Conservation (phyloP, 768 basidiomycete species). For the Phaeotremella fagi region DNA sequence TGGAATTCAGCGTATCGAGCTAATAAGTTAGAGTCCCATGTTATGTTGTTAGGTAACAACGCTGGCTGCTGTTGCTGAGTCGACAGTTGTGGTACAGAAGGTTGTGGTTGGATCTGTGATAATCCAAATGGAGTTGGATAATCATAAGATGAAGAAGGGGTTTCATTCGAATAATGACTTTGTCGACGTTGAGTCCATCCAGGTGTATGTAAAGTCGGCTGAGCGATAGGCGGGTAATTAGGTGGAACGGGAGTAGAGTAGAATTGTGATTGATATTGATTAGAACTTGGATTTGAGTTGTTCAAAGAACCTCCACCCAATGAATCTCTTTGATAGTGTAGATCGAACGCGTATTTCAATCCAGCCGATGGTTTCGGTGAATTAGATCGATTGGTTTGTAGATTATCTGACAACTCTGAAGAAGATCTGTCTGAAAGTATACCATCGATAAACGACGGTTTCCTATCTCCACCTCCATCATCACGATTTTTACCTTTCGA, state of each 20-base stretch:
- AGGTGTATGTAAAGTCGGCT: not conserved
- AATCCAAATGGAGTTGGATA: not conserved
- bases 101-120: not conserved
- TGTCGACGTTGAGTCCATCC: not conserved
- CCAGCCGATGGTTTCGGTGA: slow-evolving; percentile 1
- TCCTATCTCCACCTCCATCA: not conserved
- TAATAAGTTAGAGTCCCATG: slow-evolving; percentile 26
- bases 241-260: not conserved
- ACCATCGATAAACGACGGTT: slow-evolving; percentile 29
- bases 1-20: slow-evolving; percentile 41
- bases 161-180: not conserved
- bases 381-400: not conserved
- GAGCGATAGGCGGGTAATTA: not conserved
- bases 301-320: not conserved
- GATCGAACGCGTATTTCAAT: slow-evolving; percentile 25
- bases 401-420: not conserved
- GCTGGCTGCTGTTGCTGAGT: not conserved
- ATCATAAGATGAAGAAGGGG: not conserved
- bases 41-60: slow-evolving; percentile 5
- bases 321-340: slow-evolving; percentile 7
- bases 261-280: not conserved
- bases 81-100: not conserved
- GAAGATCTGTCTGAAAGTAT: slow-evolving; percentile 12
- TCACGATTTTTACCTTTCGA: slow-evolving; percentile 7
- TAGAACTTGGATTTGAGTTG: not conserved